These are phyloP conservation scores for Hypoxylon trugodes DNA, from an alignment of 495 filamentous ascomycete species.

Conservation along the genomic window DNA sequence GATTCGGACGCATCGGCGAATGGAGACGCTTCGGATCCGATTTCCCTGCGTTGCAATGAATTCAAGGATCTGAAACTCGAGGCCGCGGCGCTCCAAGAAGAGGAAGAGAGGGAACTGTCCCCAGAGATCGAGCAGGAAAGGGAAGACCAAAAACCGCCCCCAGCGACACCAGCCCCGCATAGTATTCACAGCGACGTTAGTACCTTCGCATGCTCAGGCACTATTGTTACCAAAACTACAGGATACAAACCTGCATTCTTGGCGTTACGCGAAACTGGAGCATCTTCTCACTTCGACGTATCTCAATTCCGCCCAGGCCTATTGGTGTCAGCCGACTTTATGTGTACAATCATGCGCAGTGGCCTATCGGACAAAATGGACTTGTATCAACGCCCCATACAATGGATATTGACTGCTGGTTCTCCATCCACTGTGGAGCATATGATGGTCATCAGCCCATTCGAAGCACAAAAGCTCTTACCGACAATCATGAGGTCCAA, in stretches of 20 bases:
- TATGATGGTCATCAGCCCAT: constrained; percentile 69
- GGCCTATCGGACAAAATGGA: constrained; percentile 46
- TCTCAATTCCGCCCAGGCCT: constrained; percentile 53
- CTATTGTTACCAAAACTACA: constrained; percentile 15
- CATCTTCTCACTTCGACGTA: constrained; percentile 42
- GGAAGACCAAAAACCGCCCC: constrained; percentile 59
- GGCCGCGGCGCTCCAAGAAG: constrained; percentile 64
- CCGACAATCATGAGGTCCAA: constrained; percentile 44
- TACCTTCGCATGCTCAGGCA: constrained; percentile 48
- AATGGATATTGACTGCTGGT: constrained; percentile 63
- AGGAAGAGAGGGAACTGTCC: constrained; percentile 74
- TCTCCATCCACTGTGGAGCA: constrained; percentile 15
- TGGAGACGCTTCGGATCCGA: constrained; percentile 33
- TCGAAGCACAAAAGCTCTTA: constrained; percentile 66
- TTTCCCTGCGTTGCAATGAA: constrained; percentile 52
- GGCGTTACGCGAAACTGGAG: constrained; percentile 52
- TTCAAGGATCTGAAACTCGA: constrained; percentile 50
- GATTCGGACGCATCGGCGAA: not conserved
- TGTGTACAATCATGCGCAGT: constrained; percentile 50
- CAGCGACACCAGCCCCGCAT: constrained; percentile 50
- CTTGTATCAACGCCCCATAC: constrained; percentile 63
- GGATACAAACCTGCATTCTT: constrained; percentile 61
- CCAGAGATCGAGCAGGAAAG: constrained; percentile 69
- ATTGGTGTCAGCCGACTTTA: constrained; percentile 66
- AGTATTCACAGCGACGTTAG: constrained; percentile 56